These are phyloP conservation scores for Paramecium sonneborni DNA, from an alignment of 73 alveolate genomes.

Conservation along the genomic window DNA sequence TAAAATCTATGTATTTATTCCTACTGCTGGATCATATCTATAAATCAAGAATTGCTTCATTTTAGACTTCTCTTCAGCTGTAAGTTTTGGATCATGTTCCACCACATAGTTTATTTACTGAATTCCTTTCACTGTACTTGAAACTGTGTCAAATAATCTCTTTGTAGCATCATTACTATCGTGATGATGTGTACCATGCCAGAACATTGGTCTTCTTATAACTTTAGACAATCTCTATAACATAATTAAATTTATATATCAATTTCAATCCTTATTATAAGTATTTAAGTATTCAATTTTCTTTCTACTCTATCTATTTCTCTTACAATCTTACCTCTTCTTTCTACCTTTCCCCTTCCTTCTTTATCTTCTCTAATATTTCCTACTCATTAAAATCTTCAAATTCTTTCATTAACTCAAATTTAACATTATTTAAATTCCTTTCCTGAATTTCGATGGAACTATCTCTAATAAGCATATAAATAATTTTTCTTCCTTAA, in stretches of 20 bases:
- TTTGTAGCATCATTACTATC: constrained; percentile 42
- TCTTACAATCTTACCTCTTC: too few species aligned
- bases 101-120: constrained; percentile 67
- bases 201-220: constrained; percentile 35
- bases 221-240: constrained; percentile 11
- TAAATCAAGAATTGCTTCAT: constrained; percentile 66
- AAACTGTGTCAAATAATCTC: constrained; percentile 20
- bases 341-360: too few species aligned
- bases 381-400: too few species aligned
- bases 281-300: constrained; percentile 85
- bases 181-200: constrained; percentile 28
- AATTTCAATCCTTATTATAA: constrained; percentile 79
- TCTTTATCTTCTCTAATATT: too few species aligned
- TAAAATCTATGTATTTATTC: constrained; percentile 59
- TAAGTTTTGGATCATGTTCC: constrained; percentile 63
- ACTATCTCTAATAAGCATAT: too few species aligned
- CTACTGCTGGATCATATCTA: constrained; percentile 72
- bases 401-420: too few species aligned
- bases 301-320: neutral
- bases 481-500: neutral
- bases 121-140: constrained; percentile 66
- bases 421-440: too few species aligned
- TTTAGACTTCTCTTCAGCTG: constrained; percentile 61
- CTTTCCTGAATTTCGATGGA: too few species aligned
- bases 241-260: neutral